A percentile compares a stretch with the other conserved stretches of the same genome.
Evolutionary conservation across 192 early-diverging fungal genomes (phyloP).

Genomic region (Coemansia umbellata): DNA sequence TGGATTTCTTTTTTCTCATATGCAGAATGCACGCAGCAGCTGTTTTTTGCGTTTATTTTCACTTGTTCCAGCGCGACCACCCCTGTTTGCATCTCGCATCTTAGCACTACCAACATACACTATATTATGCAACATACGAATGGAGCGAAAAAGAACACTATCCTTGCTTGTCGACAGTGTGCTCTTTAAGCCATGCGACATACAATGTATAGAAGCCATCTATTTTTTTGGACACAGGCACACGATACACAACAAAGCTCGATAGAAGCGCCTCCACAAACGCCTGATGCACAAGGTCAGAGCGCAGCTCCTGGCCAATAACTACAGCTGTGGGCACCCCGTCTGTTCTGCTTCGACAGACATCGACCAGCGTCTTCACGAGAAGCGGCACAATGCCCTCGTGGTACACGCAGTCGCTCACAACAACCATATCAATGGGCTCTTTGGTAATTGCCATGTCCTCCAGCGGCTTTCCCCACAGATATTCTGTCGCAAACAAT

Average conservation of each 20-base stretch:
- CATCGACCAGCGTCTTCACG: constrained; percentile 15
- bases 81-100: no score
- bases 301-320: constrained; percentile 47
- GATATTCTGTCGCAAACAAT: constrained; percentile 29
- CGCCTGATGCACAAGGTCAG: constrained; percentile 41
- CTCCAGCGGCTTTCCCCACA: constrained; percentile 23
- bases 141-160: no score
- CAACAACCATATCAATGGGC: constrained; percentile 31
- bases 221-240: constrained; percentile 14
- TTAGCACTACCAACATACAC: no score
- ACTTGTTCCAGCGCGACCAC: no score
- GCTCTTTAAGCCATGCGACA: constrained; percentile 22
- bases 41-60: background rate
- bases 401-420: constrained; percentile 48
- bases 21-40: no score
- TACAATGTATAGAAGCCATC: constrained; percentile 26
- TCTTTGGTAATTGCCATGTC: constrained; percentile 14
- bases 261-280: constrained; percentile 30
- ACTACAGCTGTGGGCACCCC: constrained; percentile 14
- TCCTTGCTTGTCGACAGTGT: no score
- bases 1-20: no score
- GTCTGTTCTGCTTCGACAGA: constrained; percentile 13
- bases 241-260: constrained; percentile 23
- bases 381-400: constrained; percentile 39
- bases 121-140: no score